Evolutionary conservation across 768 basidiomycete species (phyloP).

Genomic region (Fistulinella prunicolor): DNA sequence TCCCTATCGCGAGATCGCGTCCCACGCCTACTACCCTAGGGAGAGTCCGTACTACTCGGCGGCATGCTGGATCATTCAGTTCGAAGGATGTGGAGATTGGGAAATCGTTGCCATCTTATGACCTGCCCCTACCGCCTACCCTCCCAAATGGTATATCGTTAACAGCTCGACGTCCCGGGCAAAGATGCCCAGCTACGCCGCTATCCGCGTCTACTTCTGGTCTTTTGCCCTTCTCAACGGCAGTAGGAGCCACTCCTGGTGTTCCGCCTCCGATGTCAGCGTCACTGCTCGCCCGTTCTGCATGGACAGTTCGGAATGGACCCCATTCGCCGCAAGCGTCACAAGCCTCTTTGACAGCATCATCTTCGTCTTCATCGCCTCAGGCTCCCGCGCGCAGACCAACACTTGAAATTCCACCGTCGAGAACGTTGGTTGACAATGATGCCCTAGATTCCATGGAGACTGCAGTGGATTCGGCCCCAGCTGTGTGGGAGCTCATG

Average conservation of each 20-base stretch:
- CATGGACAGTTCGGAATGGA: constrained; percentile 9
- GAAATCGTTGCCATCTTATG: constrained; percentile 69
- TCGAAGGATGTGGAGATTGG: constrained; percentile 89
- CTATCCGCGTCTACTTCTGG: constrained; percentile 25
- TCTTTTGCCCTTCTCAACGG: constrained; percentile 10
- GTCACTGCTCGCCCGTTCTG: constrained; percentile 13
- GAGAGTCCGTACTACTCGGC: constrained; percentile 57
- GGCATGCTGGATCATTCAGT: constrained; percentile 96
- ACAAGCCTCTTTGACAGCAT: constrained; percentile 39
- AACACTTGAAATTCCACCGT: constrained; percentile 49
- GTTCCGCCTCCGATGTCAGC: constrained; percentile 8
- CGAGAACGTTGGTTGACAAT: constrained; percentile 68
- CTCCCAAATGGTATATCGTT: constrained; percentile 29
- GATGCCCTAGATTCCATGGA: constrained; percentile 79
- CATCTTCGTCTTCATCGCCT: constrained; percentile 37
- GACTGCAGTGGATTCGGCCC: constrained; percentile 74
- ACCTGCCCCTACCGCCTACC: constrained; percentile 32
- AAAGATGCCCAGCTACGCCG: constrained; percentile 45
- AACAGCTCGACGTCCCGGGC: constrained; percentile 45
- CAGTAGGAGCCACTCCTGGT: constrained; percentile 4
- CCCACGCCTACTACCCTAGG: constrained; percentile 30
- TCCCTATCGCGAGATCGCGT: constrained; percentile 31
- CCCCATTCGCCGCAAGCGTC: constrained; percentile 45
- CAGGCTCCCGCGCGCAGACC: constrained; percentile 26
- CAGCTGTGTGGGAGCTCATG: constrained; percentile 79